These are phyloP conservation scores for Anisodus acutangulus DNA, from an alignment of 257 asterid genomes.

Conservation along the genomic window DNA sequence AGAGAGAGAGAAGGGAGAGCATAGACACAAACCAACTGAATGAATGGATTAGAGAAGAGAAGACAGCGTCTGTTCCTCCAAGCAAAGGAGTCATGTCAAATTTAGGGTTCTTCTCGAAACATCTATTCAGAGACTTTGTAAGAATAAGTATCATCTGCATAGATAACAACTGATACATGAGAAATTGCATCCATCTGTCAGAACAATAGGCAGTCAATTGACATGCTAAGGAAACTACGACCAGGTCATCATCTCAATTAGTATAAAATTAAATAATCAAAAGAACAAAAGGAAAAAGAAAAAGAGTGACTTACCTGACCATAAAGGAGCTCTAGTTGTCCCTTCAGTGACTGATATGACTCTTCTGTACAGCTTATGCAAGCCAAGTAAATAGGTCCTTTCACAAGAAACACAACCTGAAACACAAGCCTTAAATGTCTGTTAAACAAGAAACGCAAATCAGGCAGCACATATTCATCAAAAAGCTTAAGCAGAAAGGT, in stretches of 20 bases:
- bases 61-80: slow-evolving; percentile 94
- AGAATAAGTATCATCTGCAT: slow-evolving; percentile 96
- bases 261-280: slow-evolving; percentile 4
- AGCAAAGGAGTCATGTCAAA: slow-evolving; percentile 97
- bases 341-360: slow-evolving; percentile 85
- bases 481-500: neutral
- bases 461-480: neutral
- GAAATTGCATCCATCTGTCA: slow-evolving; percentile 26
- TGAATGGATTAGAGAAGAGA: slow-evolving; percentile 95
- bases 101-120: slow-evolving; percentile 95
- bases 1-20: neutral
- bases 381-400: slow-evolving; percentile 97
- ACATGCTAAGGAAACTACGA: slow-evolving; percentile 18
- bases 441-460: neutral
- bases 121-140: slow-evolving; percentile 89
- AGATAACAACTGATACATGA: slow-evolving; percentile 37
- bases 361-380: slow-evolving; percentile 99
- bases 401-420: slow-evolving; percentile 92
- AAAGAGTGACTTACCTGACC: slow-evolving; percentile 30
- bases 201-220: slow-evolving; percentile 15
- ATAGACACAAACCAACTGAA: slow-evolving; percentile 77
- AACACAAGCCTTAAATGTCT: slow-evolving; percentile 31
- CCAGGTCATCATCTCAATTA: neutral
- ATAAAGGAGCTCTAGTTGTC: slow-evolving; percentile 80
- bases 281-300: slow-evolving; percentile 9